Percentiles rank a stretch among this genome's conserved stretches.
Conservation (phyloP, 768 basidiomycete genomes). For the Boletus bicolor region DNA sequence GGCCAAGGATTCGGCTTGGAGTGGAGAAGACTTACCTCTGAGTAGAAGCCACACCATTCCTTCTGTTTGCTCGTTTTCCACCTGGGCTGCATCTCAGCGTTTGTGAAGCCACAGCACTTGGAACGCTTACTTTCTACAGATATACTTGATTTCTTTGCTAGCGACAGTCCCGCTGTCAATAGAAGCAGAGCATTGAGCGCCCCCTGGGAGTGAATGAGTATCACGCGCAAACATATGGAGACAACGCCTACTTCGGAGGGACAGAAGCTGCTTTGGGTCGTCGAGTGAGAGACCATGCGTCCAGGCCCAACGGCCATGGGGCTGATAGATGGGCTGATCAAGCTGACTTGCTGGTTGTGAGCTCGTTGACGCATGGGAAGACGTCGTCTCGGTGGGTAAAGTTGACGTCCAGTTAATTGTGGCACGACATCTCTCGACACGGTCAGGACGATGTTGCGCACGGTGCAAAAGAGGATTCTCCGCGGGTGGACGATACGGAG, state of each 20-base stretch:
- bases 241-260: slow-evolving; percentile 23
- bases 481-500: slow-evolving; percentile 20
- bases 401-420: slow-evolving; percentile 27
- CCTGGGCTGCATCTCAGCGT: slow-evolving; percentile 19
- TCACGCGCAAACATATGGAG: not conserved
- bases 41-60: slow-evolving; percentile 39
- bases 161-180: slow-evolving; percentile 34
- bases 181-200: slow-evolving; percentile 36
- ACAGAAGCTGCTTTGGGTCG: slow-evolving; percentile 25
- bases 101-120: not conserved
- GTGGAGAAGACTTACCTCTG: slow-evolving; percentile 32
- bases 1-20: slow-evolving; percentile 9
- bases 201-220: slow-evolving; percentile 26
- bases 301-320: slow-evolving; percentile 35
- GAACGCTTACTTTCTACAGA: slow-evolving; percentile 35
- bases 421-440: slow-evolving; percentile 25
- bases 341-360: slow-evolving; percentile 4
- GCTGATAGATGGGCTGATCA: slow-evolving; percentile 27
- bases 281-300: slow-evolving; percentile 27
- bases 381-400: not conserved
- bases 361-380: not conserved
- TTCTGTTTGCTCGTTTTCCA: slow-evolving; percentile 32
- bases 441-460: slow-evolving; percentile 15
- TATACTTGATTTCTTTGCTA: slow-evolving; percentile 30
- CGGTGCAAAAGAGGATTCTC: slow-evolving; percentile 2